phyloP scores from a whole-genome alignment of 805 yeast genomes.

The Kluyveromyces lactis region DNA sequence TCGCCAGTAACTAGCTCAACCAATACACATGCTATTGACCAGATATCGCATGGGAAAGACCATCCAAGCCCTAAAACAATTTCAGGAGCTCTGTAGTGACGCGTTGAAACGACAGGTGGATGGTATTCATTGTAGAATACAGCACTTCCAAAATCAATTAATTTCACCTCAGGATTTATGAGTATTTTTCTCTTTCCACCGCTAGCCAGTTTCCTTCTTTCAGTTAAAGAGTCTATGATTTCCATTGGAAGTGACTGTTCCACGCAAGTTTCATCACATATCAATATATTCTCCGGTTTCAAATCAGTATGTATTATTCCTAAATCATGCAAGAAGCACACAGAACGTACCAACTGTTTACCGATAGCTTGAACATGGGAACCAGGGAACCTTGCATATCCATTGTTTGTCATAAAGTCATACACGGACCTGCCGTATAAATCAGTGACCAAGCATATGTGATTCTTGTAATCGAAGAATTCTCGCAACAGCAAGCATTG shows the following conservation, averaged over 20 bases:
- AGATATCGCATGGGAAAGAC: slow-evolving; percentile 94
- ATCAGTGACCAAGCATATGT: slow-evolving; percentile 90
- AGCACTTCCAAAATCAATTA: slow-evolving; percentile 97
- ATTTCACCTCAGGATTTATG: slow-evolving; percentile 71
- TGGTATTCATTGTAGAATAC: slow-evolving; percentile 92
- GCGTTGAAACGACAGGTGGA: slow-evolving; percentile 81
- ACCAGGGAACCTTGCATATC: slow-evolving; percentile 87
- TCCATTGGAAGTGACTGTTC: slow-evolving; percentile 18
- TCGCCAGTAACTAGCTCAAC: slow-evolving; percentile 91
- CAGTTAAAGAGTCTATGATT: slow-evolving; percentile 16
- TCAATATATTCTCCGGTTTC: slow-evolving; percentile 88
- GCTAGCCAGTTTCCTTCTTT: slow-evolving; percentile 25
- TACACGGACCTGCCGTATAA: slow-evolving; percentile 75
- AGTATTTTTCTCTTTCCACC: slow-evolving; percentile 34
- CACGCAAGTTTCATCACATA: slow-evolving; percentile 29
- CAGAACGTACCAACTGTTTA: slow-evolving; percentile 75
- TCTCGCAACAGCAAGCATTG: slow-evolving; percentile 77
- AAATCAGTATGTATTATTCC: slow-evolving; percentile 91
- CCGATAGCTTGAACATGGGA: slow-evolving; percentile 85
- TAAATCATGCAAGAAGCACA: slow-evolving; percentile 82
- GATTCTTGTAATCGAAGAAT: slow-evolving; percentile 87
- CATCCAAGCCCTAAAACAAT: slow-evolving; percentile 91
- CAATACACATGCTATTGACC: slow-evolving; percentile 93
- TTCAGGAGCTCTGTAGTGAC: slow-evolving; percentile 97
- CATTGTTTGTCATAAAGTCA: slow-evolving; percentile 81